Evolutionary conservation across 139 green algal genomes (phyloP), one percentile per base, ranked within the genome.

Genomic region (Zygnema circumcarinatum): DNA sequence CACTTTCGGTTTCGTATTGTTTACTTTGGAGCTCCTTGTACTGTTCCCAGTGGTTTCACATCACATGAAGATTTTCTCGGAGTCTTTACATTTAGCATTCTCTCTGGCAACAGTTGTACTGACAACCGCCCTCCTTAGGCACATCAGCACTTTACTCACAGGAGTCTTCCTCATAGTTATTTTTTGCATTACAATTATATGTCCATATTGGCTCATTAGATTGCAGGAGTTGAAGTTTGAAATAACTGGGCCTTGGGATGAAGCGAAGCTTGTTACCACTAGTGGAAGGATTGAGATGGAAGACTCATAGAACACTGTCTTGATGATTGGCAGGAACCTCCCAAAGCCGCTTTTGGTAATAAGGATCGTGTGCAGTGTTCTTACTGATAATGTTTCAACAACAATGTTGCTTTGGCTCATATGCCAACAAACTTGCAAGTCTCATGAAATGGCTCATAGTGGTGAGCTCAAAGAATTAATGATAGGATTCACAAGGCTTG

Each of bases 211-310:
- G 92, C 91, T 98, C 67, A 94, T 98, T 38, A 88, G 92, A 36
- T 94, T 97, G 16, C 92, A 97, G 42, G 96, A 97, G 87, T 98
- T 95, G 92, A 98, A 98, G 86, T 92, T 94, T 0, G 85, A 96
- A 67, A 98, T 98, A 87, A 38, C 85, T 1, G 88, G 87, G 7
- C 88, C 88, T 31, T 91, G 87, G 87, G 87, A 91, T 74, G 87
- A 91, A 67, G 87, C 87, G 1, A 86, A 83, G 41, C 87, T 88
- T 32, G 11, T 29, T 56, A 78, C 16, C 16, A 78, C 3, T 25
- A 78, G 11, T 25, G 69, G 11, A 78, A 11, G 39, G 16, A 41
- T 47, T n/a, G n/a, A n/a, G n/a, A n/a, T n/a, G n/a, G n/a, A n/a
- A n/a, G n/a, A n/a, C n/a, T n/a, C n/a, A n/a, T n/a, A n/a, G n/a